These are phyloP conservation scores for Kluyveromyces lactis DNA, from an alignment of 805 yeast genomes.

Conservation along the genomic window DNA sequence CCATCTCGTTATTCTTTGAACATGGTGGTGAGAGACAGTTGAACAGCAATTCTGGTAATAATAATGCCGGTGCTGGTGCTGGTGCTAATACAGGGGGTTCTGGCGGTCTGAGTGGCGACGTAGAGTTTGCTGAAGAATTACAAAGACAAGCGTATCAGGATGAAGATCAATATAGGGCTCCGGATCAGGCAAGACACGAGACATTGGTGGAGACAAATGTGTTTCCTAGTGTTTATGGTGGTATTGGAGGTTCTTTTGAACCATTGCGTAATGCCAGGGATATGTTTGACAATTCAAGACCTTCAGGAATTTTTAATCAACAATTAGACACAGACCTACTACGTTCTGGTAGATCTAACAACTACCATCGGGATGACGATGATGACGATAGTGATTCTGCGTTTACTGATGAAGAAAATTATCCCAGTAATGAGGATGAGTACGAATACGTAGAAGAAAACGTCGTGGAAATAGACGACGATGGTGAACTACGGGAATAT, in stretches of 20 bases:
- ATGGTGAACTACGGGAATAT: constrained; percentile 30
- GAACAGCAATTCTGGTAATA: constrained; percentile 4
- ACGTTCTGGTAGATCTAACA: constrained; percentile 4
- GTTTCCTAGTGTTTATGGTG: constrained; percentile 32
- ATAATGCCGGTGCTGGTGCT: constrained; percentile 1
- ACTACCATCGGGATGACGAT: constrained; percentile 6
- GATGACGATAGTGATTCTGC: constrained; percentile 30
- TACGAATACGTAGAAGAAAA: constrained; percentile 28
- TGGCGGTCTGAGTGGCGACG: constrained; percentile 33
- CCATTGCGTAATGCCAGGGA: constrained; percentile 19
- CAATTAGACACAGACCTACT: constrained; percentile 12
- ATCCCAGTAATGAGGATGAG: constrained; percentile 30
- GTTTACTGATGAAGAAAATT: constrained; percentile 29
- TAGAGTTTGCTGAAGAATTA: constrained; percentile 49
- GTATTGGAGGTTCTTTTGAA: constrained; percentile 30
- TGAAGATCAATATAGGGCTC: constrained; percentile 56
- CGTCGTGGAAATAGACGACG: constrained; percentile 27
- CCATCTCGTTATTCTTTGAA: constrained; percentile 78
- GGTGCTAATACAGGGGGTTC: constrained; percentile 1
- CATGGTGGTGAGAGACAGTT: constrained; percentile 34
- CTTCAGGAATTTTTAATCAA: constrained; percentile 32
- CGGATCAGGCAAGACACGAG: constrained; percentile 61
- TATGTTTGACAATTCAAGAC: constrained; percentile 30
- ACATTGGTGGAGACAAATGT: constrained; percentile 43
- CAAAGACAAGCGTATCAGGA: constrained; percentile 53